These are phyloP conservation scores for Trypanosoma vivax DNA, from an alignment of 208 protist genomes.

Conservation along the genomic window DNA sequence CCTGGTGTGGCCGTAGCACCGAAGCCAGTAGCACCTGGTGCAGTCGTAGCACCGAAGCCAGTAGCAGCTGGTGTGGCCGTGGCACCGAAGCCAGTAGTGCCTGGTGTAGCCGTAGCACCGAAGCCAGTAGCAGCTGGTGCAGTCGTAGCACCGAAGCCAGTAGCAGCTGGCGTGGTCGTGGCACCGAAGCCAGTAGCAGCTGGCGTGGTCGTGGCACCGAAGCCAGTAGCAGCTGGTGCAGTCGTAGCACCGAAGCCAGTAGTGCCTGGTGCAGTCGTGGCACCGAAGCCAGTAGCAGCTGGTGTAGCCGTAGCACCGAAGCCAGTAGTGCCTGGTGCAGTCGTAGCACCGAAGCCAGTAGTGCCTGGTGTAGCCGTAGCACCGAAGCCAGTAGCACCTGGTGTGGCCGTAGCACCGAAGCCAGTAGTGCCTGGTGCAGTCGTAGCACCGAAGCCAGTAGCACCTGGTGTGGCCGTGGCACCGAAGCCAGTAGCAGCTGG, in stretches of 20 bases:
- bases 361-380: neutral
- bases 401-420: conserved; percentile 3
- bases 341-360: conserved; percentile 1
- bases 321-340: conserved; percentile 1
- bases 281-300: conserved; percentile 1
- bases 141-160: conserved; percentile 14
- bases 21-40: neutral
- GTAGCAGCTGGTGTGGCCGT: conserved; percentile 1
- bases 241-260: neutral
- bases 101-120: neutral
- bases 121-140: conserved; percentile 1
- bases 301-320: conserved; percentile 14
- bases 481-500: conserved; percentile 24
- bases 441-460: conserved; percentile 5
- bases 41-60: conserved; percentile 1
- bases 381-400: conserved; percentile 2
- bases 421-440: neutral
- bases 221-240: conserved; percentile 15
- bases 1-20: neutral
- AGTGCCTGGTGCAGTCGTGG: conserved; percentile 16
- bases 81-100: conserved; percentile 19
- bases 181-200: conserved; percentile 19
- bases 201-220: conserved; percentile 16
- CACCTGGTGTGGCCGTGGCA: conserved; percentile 14
- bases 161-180: neutral